Conservation (phyloP, 2,329 filamentous ascomycete genomes). For the Aspergillus terreus region DNA sequence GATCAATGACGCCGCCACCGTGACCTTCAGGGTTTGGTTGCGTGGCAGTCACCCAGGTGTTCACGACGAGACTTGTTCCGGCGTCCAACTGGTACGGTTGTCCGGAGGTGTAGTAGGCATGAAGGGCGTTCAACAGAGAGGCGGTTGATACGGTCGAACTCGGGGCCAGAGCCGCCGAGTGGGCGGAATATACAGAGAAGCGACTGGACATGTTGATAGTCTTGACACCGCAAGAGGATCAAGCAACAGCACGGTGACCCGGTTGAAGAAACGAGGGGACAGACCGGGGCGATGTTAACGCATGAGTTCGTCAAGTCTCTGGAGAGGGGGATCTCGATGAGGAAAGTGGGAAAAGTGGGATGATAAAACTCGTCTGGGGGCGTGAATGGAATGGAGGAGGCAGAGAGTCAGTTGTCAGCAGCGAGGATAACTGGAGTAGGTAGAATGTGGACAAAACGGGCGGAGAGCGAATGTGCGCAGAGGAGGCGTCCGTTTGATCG, state of each 20-base stretch:
- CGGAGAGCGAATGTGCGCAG: conserved; percentile 9
- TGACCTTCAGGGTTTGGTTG: conserved; percentile 66
- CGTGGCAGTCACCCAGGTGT: conserved; percentile 86
- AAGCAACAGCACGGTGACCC: neutral
- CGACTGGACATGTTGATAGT: conserved; percentile 55
- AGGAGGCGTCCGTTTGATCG: conserved; percentile 1
- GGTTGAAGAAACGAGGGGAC: neutral
- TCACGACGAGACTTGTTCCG: conserved; percentile 86
- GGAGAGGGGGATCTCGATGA: neutral
- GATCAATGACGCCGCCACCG: conserved; percentile 74
- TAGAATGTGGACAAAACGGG: conserved; percentile 5
- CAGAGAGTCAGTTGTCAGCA: neutral
- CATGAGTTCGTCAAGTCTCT: neutral
- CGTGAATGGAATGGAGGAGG: neutral
- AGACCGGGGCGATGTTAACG: conserved; percentile 32
- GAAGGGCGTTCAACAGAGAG: conserved; percentile 84
- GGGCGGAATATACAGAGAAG: conserved; percentile 58
- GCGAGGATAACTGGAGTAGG: conserved; percentile 9
- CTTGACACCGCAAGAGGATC: neutral
- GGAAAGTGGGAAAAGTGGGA: conserved; percentile 7
- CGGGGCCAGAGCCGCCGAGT: conserved; percentile 54
- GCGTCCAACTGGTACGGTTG: conserved; percentile 85
- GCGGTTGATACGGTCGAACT: conserved; percentile 74
- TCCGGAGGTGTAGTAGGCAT: conserved; percentile 79
- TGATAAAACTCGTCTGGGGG: neutral